Base-by-base conservation (phyloP, 192 early-diverging fungal genomes). In the Rhizoclosmatium globosum region DNA sequence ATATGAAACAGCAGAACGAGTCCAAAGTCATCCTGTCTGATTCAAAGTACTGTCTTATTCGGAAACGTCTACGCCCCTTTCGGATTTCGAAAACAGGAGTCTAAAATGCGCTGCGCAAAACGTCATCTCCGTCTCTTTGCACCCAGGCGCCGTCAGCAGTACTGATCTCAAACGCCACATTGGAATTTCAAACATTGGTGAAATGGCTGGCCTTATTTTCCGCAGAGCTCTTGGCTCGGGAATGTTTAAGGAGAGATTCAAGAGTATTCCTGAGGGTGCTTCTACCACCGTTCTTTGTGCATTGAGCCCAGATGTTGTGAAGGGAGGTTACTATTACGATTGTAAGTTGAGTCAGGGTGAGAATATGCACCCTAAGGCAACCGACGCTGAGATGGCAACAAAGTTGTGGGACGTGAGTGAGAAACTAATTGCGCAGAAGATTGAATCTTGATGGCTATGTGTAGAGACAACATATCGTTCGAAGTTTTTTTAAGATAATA, bases 281-380 rank as follows among this genome's bases (percentile, higher is more conserved):
- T 65, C 81, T 4, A 85, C 85, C 39, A 46, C 56, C 41, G 19
- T 82, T 45, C 69, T 48, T 31, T 83, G 76, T 17, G 76, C 77
- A 0, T 44, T 76, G 4, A 45, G 64, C 3, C 61, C 66, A 11
- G 85, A 85, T 31, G 31, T 31, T 31, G 31, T 31, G 31, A 31
- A 31, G 47, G 73, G 81, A 47, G 85, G 85, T 17, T 80, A 83
- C 9, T 59, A 23, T 4, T 85, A 86, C 70, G 50, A 85, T 11
- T 80, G 79, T 0, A 80, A 85, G 58, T 75, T 57, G 38, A 9
- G 38, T 23, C 53, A 58, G 7, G 39, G 7, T 21, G 21, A 50
- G 41, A 72, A 47, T 72, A 41, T 11, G 11, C 50, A 47, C n/a
- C 11, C 9, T 19, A 53, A 72, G 70, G 31, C 70, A 17, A 72